These are phyloP conservation scores for Diaporthe caulivora DNA, from an alignment of 2,329 filamentous ascomycete genomes.

Conservation along the genomic window DNA sequence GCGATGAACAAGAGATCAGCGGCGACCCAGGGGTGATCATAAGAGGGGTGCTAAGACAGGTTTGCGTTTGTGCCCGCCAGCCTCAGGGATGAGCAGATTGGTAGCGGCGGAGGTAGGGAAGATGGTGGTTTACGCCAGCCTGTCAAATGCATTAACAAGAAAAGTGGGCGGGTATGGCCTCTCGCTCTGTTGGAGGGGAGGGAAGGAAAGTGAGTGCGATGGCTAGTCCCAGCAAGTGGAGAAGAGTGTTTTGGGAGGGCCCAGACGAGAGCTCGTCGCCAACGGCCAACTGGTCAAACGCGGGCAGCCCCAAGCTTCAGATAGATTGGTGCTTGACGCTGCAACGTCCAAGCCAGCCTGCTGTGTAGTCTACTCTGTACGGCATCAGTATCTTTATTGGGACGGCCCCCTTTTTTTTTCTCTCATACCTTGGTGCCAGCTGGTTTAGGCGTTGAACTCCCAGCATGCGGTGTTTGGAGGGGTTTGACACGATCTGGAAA, in stretches of 20 bases:
- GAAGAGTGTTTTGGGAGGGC: not conserved
- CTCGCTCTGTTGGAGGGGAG: not conserved
- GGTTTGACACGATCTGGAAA: not conserved
- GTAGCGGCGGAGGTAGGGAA: not conserved
- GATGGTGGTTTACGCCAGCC: constrained; percentile 29
- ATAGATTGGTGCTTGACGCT: constrained; percentile 23
- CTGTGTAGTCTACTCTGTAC: no score
- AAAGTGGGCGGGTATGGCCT: no score
- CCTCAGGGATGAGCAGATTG: constrained; percentile 3
- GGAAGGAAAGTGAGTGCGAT: not conserved
- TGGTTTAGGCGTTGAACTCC: not conserved
- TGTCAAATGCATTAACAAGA: constrained; percentile 32
- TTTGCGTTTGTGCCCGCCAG: constrained; percentile 7
- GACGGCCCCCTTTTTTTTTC: not conserved
- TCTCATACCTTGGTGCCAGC: not conserved
- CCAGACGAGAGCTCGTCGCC: constrained; percentile 10
- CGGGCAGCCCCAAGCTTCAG: constrained; percentile 22
- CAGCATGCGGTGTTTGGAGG: not conserved
- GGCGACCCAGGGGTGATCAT: constrained; percentile 20
- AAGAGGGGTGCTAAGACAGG: constrained; percentile 2
- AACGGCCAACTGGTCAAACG: constrained; percentile 21
- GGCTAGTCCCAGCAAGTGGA: constrained; percentile 11
- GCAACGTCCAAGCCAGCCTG: not conserved
- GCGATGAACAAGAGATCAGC: constrained; percentile 26
- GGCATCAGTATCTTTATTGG: no score